These are phyloP conservation scores for Geotrichum aggregatum DNA, from an alignment of 1,139 yeast species.

Conservation along the genomic window DNA sequence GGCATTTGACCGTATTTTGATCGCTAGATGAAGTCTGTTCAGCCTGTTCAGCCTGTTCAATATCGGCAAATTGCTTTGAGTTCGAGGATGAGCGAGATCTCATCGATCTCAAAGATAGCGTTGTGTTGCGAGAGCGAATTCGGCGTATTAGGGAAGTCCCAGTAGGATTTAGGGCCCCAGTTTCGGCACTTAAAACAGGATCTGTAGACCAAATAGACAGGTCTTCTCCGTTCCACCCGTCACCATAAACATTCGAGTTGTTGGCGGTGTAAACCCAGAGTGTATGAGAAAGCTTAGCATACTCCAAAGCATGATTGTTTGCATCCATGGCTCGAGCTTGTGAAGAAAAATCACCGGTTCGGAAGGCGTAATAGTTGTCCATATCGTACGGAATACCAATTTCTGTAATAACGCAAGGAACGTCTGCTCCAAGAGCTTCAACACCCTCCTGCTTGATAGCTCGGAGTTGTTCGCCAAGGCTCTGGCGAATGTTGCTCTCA, in stretches of 20 bases:
- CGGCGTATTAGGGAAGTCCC: slow-evolving; percentile 2
- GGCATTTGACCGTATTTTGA: neutral
- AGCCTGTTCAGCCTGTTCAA: neutral
- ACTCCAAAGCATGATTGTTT: slow-evolving; percentile 69
- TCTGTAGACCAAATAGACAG: slow-evolving; percentile 80
- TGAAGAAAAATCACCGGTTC: slow-evolving; percentile 57
- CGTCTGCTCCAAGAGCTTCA: slow-evolving; percentile 33
- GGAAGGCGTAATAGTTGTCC: slow-evolving; percentile 71
- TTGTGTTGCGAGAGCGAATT: slow-evolving; percentile 5
- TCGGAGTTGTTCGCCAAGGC: slow-evolving; percentile 60
- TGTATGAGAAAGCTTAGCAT: slow-evolving; percentile 64
- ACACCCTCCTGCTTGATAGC: slow-evolving; percentile 61
- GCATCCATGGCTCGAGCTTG: slow-evolving; percentile 87
- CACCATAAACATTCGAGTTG: slow-evolving; percentile 81
- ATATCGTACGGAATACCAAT: slow-evolving; percentile 97
- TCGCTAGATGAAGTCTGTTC: neutral
- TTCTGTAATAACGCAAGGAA: slow-evolving; percentile 69
- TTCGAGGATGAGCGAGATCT: neutral
- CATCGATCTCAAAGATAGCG: neutral
- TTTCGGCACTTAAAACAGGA: slow-evolving; percentile 11
- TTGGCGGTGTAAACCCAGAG: slow-evolving; percentile 78
- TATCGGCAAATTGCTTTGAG: neutral
- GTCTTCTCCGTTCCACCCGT: slow-evolving; percentile 89
- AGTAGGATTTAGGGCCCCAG: neutral
- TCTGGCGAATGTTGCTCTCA: slow-evolving; percentile 68